Evolutionary conservation across 768 basidiomycete genomes (phyloP), one percentile per base, ranked within the genome.

Genomic region (Pisolithus tinctorius): DNA sequence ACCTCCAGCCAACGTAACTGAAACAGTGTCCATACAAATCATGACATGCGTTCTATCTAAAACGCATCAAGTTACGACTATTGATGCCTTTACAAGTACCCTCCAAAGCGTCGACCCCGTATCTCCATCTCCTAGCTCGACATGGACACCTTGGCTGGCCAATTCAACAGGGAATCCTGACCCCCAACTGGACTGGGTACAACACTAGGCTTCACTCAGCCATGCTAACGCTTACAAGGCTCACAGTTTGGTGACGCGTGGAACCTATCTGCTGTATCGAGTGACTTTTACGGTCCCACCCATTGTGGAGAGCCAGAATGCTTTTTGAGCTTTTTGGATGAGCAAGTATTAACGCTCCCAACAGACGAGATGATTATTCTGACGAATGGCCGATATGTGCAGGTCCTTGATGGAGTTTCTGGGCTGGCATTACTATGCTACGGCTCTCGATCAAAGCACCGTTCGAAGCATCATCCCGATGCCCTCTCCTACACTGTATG

Each of bases 111-210:
- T 41, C 26, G 25, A 39, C 27, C 39, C 48, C n/a, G 3, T 38
- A 13, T 26, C 38, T 27, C 48, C 48, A 6, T 5, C 6, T 10
- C 26, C 37, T 8, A 16, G 27, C 13, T 39, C 48, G 10, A 14
- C 14, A 11, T 49, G 48, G 37, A 49, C 48, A n/a, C 30, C 37
- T 1, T 49, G 37, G 37, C 6, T 25, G 13, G 25, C 27, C 13
- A 25, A 25, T 38, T 25, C 48, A 4, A 23, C 37, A 6, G 38
- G 40, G 56, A 50, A 49, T 20, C 44, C 50, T 57, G 49, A 7
- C n/a, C 20, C 9, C 25, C 27, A 37, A 8, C 45, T 27, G 17
- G 14, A 20, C 3, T 26, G 17, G 23, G 34, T 36, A 37, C 30
- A 14, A 13, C 20, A 20, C 20, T 26, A 2, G 37, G 16, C 29